Evolutionary conservation across 2,329 filamentous ascomycete species (phyloP).

Genomic region (Leptographium wingfieldii): DNA sequence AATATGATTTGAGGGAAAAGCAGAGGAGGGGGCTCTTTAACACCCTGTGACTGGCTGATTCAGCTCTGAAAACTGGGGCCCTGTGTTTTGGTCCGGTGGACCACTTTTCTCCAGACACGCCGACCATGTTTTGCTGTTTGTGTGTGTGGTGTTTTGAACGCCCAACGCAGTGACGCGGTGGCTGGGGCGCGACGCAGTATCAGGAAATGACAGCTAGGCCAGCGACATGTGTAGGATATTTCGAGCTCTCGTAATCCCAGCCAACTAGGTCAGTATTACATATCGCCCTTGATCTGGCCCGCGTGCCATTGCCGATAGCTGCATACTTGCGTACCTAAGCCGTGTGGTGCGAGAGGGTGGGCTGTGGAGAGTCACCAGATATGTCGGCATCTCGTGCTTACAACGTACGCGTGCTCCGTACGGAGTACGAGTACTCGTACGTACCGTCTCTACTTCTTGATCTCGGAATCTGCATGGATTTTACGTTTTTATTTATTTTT

Average conservation of each 20-base stretch:
- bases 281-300: not conserved
- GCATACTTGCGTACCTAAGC: not conserved
- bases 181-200: not conserved
- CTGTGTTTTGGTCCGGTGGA: not conserved
- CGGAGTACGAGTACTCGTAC: too few species aligned
- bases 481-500: too few species aligned
- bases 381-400: too few species aligned
- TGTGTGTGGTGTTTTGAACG: not conserved
- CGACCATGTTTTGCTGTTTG: not conserved
- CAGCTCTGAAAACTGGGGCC: conserved; percentile 3
- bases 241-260: too few species aligned
- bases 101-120: not conserved
- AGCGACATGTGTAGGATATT: too few species aligned
- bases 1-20: conserved; percentile 39
- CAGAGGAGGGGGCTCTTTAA: conserved; percentile 20
- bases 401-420: too few species aligned
- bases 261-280: too few species aligned
- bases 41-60: conserved; percentile 37
- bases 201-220: too few species aligned
- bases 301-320: not conserved
- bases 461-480: too few species aligned
- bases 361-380: not conserved
- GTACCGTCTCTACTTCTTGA: too few species aligned
- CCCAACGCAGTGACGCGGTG: conserved; percentile 1
- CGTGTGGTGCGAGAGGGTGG: not conserved